Conservation (phyloP, 768 basidiomycete species). For the Mycena latifolia region DNA sequence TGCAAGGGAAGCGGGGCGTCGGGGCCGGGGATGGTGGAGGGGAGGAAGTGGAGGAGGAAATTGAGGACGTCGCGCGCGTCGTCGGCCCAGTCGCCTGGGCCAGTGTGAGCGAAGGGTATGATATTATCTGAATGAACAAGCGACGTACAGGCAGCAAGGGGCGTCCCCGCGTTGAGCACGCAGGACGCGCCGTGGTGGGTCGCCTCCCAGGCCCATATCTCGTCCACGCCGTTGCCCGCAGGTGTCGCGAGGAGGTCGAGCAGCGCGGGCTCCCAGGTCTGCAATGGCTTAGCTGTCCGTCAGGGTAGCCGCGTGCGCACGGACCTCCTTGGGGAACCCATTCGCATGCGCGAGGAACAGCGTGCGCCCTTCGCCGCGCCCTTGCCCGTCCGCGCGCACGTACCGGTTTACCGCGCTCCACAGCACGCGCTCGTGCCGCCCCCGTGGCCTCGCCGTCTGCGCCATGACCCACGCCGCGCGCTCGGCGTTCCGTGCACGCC, state of each 20-base stretch:
- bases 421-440: conserved; percentile 58
- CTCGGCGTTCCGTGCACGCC: conserved; percentile 15
- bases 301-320: conserved; percentile 27
- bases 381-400: conserved; percentile 51
- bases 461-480: conserved; percentile 26
- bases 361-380: conserved; percentile 63
- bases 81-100: conserved; percentile 81
- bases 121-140: no score
- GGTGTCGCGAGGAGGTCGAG: conserved; percentile 60
- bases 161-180: conserved; percentile 69
- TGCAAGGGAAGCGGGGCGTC: conserved; percentile 60
- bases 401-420: conserved; percentile 86
- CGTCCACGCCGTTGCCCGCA: conserved; percentile 59
- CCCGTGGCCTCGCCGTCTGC: conserved; percentile 45
- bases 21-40: conserved; percentile 47
- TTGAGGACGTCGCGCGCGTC: conserved; percentile 83
- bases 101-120: no score
- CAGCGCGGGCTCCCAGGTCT: conserved; percentile 88
- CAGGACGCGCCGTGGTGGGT: conserved; percentile 90
- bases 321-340: conserved; percentile 89
- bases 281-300: neutral
- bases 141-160: conserved; percentile 71
- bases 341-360: conserved; percentile 87
- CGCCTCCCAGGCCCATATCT: conserved; percentile 88
- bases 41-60: conserved; percentile 79